Evolutionary conservation across 495 filamentous ascomycete genomes (phyloP), one percentile per base, ranked within the genome.

Genomic region (Saxophila tyrrhenica): DNA sequence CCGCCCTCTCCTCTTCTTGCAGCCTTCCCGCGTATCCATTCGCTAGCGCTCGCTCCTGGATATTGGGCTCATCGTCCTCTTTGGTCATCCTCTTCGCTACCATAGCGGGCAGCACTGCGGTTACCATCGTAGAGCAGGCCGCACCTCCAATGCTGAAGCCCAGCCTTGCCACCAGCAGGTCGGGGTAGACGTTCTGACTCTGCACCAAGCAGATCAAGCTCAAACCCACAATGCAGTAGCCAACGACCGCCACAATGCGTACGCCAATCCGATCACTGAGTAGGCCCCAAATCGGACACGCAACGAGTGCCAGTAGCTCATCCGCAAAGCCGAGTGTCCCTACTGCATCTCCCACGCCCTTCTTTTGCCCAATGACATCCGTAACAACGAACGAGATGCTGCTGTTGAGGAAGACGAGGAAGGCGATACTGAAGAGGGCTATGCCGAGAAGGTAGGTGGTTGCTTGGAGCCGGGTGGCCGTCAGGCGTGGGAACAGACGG

Each of bases 381-480:
- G 89, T 95, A 58, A 97, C 85, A 49, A 97, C 88, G 69, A 97
- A 99, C 29, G 87, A 91, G 53, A 97, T 74, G 62, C 85, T 85
- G 60, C 84, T 85, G 71, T 97, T 99, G 60, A 99, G 83, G 73
- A 96, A 99, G 47, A 99, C 92, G 51, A 99, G 80, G 72, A 97
- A 95, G 32, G 87, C 85, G 62, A 99, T 99, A 60, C 85, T 91
- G 74, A 95, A 96, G 22, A 95, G 83, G 48, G 87, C 89, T 58
- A 97, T 86, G 54, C 81, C 87, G 45, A 92, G 71, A 25, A 99
- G 78, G 66, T 99, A 99, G 16, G 89, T 87, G 41, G 79, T 67
- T 1, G 84, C 84, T 65, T 98, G 92, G 8, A 81, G 65, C 45
- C 78, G 74, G 5, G 82, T 87, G 32, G 86, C 81, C 20, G 78